Evolutionary conservation across 2,329 filamentous ascomycete genomes (phyloP), one percentile per base, ranked within the genome.

Genomic region (Penicillium brasilianum): DNA sequence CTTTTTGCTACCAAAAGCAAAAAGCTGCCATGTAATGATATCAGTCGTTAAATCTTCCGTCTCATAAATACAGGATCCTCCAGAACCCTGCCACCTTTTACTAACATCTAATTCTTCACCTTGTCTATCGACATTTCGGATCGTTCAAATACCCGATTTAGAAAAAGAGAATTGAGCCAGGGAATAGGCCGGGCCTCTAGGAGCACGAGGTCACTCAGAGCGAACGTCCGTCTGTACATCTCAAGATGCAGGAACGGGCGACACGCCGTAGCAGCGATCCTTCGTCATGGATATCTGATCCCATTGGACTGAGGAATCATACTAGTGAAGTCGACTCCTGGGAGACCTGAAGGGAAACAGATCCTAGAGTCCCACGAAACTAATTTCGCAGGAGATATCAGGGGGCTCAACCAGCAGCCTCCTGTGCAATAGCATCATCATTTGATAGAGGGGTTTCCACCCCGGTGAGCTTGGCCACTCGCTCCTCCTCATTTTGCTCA

Each of bases 401-500:
- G 55, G 54, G 25, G 32, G 50, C 59, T 76, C 74, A 76, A 55
- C 65, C 74, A 55, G 69, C 66, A 50, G 64, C 66, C 63, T 69
- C 69, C 57, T 70, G 68, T 28, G 66, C 65, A 32, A 71, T 57
- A 25, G 58, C 60, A 28, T 51, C 66, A 28, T 66, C 66, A 53
- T 57, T 62, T 49, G 67, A 61, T 25, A 57, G 50, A 10, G 72
- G 71, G 20, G 73, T 30, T 16, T 63, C 56, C 18, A 58, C 61
- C 11, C 78, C 77, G 30, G 73, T 59, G 20, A 78, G 61, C 61
- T 72, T 76, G 39, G 75, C 76, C 58, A 88, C 69, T 30, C 86
- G 76, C 69, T 96, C 92, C 68, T 92, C 89, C 77, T 97, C 94
- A 76, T 90, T 93, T 81, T 83, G 84, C 65, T 87, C 83, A 53